A percentile compares a stretch with the other conserved stretches of the same genome.
Conservation (phyloP, 2,329 filamentous ascomycete species). For the Hypomyces rosellus region DNA sequence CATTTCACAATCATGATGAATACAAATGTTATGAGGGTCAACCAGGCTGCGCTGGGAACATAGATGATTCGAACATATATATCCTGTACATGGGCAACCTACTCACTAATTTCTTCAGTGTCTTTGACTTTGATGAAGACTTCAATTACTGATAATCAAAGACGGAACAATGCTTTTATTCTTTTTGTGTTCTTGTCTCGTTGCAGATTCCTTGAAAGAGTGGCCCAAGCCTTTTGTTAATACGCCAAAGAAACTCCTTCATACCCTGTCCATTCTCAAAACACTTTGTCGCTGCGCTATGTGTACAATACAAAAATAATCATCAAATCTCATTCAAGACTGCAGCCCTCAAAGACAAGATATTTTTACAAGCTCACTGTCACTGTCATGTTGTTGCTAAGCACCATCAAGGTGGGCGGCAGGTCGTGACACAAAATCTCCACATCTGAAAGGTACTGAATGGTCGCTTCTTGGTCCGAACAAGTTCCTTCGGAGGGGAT, state of each 20-base stretch:
- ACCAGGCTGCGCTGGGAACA: too few relatives aligned
- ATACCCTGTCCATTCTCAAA: not conserved
- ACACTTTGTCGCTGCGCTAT: too few relatives aligned
- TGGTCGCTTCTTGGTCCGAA: constrained; percentile 60
- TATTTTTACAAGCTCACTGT: constrained; percentile 59
- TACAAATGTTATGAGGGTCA: too few relatives aligned
- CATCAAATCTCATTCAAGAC: too few relatives aligned
- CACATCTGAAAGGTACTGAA: constrained; percentile 69
- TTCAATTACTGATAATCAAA: too few relatives aligned
- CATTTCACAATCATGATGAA: too few relatives aligned
- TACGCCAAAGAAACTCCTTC: not conserved
- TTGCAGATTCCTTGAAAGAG: not conserved
- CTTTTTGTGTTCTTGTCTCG: not conserved
- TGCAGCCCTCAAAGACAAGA: not conserved
- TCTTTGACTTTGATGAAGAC: too few relatives aligned
- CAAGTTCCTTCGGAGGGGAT: constrained; percentile 74
- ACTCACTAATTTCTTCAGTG: too few relatives aligned
- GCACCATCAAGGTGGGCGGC: constrained; percentile 70
- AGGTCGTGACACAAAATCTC: constrained; percentile 72
- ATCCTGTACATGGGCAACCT: too few relatives aligned
- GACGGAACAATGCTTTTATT: not conserved
- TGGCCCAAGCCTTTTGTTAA: not conserved
- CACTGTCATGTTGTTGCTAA: constrained; percentile 87
- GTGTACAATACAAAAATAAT: too few relatives aligned
- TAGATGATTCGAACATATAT: too few relatives aligned